Evolutionary conservation across 768 basidiomycete genomes (phyloP).

Genomic region (Calocybe indica): DNA sequence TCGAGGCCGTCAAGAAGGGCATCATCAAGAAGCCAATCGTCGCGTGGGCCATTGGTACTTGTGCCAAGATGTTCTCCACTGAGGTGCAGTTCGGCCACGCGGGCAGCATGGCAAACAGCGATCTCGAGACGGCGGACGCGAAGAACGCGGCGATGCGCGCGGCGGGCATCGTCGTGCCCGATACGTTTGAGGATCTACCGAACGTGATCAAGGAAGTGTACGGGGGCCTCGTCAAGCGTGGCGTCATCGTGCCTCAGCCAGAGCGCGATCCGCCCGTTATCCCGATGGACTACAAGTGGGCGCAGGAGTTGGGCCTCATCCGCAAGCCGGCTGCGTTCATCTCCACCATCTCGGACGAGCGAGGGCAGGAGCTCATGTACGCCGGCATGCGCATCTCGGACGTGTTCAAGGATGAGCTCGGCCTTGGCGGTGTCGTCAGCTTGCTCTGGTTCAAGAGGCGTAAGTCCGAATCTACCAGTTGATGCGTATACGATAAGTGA

Average conservation of each 20-base stretch:
- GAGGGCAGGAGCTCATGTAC: conserved; percentile 96
- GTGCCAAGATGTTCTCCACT: conserved; percentile 99
- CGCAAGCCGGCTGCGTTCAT: conserved; percentile 98
- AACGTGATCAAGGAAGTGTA: conserved; percentile 80
- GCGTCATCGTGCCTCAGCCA: conserved; percentile 58
- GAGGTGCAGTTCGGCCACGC: conserved; percentile 99
- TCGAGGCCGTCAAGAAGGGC: conserved; percentile 92
- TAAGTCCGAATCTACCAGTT: conserved; percentile 18
- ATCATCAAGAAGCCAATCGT: conserved; percentile 97
- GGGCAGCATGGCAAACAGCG: conserved; percentile 96
- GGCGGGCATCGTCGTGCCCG: conserved; percentile 94
- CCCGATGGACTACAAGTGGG: conserved; percentile 99
- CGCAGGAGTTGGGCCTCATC: conserved; percentile 95
- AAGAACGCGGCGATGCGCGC: conserved; percentile 95
- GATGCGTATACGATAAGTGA: not conserved
- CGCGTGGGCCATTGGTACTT: conserved; percentile 99
- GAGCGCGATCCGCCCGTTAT: conserved; percentile 93
- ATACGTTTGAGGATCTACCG: conserved; percentile 96
- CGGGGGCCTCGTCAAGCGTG: conserved; percentile 66
- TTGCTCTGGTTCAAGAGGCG: conserved; percentile 98
- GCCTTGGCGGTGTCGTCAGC: conserved; percentile 93
- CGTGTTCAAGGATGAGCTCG: conserved; percentile 97
- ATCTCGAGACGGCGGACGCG: conserved; percentile 94
- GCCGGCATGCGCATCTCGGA: conserved; percentile 99
- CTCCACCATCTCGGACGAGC: conserved; percentile 98